A percentile compares a stretch with the other conserved stretches of the same genome.
Conservation (phyloP, 352 stramenopile genomes). For the Phytopythium boreale region DNA sequence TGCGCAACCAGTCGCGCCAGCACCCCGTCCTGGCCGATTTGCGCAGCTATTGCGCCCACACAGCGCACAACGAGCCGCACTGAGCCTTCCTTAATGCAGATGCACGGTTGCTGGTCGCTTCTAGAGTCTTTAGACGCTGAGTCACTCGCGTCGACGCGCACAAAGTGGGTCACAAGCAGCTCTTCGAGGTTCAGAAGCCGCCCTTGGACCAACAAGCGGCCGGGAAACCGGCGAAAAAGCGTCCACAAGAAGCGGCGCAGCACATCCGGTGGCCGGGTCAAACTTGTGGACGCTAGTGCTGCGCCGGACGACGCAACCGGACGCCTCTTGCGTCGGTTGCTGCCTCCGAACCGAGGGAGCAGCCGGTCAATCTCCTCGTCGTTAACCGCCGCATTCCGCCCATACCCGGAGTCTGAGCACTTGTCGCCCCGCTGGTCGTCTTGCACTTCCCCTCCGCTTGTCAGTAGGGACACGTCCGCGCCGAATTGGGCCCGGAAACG, state of each 20-base stretch:
- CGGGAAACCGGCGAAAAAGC: slow-evolving; percentile 28
- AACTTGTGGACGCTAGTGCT: not conserved
- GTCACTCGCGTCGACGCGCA: not conserved
- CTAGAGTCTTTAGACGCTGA: not conserved
- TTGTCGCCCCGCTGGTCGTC: not conserved
- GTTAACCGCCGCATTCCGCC: not conserved
- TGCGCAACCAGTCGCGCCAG: slow-evolving; percentile 3
- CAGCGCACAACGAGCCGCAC: slow-evolving; percentile 22
- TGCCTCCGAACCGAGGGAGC: not conserved
- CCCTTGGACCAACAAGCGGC: slow-evolving; percentile 24
- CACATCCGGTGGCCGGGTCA: not conserved
- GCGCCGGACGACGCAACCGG: not conserved
- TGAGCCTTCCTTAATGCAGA: slow-evolving; percentile 1
- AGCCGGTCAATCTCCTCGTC: not conserved
- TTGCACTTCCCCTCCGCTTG: not conserved
- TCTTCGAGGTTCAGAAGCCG: slow-evolving; percentile 46
- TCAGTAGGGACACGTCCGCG: not conserved
- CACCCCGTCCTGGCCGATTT: slow-evolving; percentile 14
- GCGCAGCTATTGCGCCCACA: slow-evolving; percentile 5
- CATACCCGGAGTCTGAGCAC: not conserved
- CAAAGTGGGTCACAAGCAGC: slow-evolving; percentile 27
- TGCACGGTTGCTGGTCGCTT: not conserved
- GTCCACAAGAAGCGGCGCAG: slow-evolving; percentile 11
- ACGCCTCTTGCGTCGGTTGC: not conserved
- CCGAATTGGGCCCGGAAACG: not conserved